Evolutionary conservation across 345 rosid genomes (phyloP), one percentile per base, ranked within the genome.

Genomic region (Pistacia integerrima): DNA sequence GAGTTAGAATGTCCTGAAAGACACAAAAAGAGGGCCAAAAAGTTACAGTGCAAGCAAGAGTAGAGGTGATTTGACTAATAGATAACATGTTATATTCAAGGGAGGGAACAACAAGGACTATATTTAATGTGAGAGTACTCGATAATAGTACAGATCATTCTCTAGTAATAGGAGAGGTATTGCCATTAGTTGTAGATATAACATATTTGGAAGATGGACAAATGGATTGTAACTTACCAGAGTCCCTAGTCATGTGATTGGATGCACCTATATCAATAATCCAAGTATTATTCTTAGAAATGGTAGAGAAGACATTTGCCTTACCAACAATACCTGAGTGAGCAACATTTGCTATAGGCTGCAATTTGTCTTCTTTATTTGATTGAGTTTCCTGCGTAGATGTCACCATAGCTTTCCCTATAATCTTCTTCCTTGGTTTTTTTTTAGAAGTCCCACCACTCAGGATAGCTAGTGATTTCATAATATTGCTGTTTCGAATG

Each of bases 21-120:
- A 52, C 63, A 64, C 13, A 74, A 64, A 61, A 28, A 3, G 11
- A 14, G 0, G 76, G 76, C 69, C 18, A 74, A 25, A 74, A 52
- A 35, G 63, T 74, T 74, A 56, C 11, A 55, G 30, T 56, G 2
- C 74, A 56, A 25, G 30, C 16, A 55, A 71, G 51, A 9, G 46
- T 25, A 0, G 35, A 55, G 17, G 64, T 71, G 6, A 55, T 71
- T 35, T 56, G 52, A 49, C 51, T 35, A 8, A 71, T 12, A 18
- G 2, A 71, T 1, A 56, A 11, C 55, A 56, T 25, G 16, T 71
- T 71, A 11, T 55, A 71, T 35, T 71, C 22, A 16, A 71, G 17
- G 6, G 64, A 71, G 30, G 51, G 64, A 11, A 35, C 64, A 55
- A 18, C 33, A 1, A 70, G 49, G 4, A 70, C 11, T 28, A 0